Conservation (phyloP, 306 rosid species). For the Vachellia pachyceras region DNA sequence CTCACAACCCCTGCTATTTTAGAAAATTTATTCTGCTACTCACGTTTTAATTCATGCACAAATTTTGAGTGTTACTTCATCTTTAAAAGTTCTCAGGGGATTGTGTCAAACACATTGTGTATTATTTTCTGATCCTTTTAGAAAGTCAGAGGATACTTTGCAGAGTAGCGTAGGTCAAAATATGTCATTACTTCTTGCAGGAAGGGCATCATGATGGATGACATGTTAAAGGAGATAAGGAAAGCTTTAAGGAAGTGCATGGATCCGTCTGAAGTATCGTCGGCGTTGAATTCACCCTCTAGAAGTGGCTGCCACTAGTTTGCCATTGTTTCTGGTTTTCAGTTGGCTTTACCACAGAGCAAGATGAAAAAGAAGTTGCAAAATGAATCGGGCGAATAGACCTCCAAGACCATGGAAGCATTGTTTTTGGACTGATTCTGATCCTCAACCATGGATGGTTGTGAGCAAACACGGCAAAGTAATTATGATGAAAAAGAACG, state of each 20-base stretch:
- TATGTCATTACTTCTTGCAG: conserved; percentile 53
- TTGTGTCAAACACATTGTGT: conserved; percentile 7
- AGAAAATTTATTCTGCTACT: conserved; percentile 6
- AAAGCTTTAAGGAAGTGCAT: conserved; percentile 70
- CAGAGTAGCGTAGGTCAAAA: conserved; percentile 5
- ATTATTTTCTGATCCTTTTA: not conserved
- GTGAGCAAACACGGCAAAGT: conserved; percentile 22
- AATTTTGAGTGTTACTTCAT: not conserved
- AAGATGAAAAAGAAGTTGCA: conserved; percentile 4
- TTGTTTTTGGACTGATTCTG: not conserved
- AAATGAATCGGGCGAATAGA: conserved; percentile 14
- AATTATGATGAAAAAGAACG: not conserved
- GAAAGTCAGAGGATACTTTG: conserved; percentile 19
- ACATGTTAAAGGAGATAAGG: conserved; percentile 85
- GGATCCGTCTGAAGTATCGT: conserved; percentile 42
- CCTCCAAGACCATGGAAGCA: not conserved
- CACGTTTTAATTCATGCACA: not conserved
- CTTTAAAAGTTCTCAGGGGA: not conserved
- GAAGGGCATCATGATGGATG: conserved; percentile 67
- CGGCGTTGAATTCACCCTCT: conserved; percentile 33
- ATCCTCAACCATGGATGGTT: not conserved
- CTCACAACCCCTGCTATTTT: too few species aligned
- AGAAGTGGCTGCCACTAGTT: not conserved
- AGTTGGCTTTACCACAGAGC: conserved; percentile 31
- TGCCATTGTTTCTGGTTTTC: conserved; percentile 7